phyloP scores from a whole-genome alignment of 106 monocot genomes.

The Dendrobium officinale region DNA sequence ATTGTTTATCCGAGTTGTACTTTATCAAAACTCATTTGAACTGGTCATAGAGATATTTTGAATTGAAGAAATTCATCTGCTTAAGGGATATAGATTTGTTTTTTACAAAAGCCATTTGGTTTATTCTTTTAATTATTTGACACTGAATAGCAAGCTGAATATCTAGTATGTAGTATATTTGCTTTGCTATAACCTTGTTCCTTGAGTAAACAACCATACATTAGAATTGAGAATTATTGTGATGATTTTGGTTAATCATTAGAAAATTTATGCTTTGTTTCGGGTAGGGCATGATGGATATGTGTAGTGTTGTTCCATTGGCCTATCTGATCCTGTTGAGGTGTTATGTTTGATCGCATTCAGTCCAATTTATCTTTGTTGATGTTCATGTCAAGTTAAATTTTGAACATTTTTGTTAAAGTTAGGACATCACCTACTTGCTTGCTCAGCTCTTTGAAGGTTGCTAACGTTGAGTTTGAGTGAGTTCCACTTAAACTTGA shows the following conservation, averaged over 20 bases:
- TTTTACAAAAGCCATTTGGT: neutral
- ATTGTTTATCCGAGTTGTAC: neutral
- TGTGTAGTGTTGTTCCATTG: neutral
- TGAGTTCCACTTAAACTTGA: neutral
- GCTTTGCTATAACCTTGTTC: neutral
- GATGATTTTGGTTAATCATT: neutral
- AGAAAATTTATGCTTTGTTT: neutral
- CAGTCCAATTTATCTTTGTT: neutral
- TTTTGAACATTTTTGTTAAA: neutral
- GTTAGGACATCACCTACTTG: neutral
- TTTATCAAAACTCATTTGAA: neutral
- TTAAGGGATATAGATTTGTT: neutral
- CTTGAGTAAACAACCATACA: neutral
- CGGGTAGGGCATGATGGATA: too few relatives aligned
- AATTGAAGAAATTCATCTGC: neutral
- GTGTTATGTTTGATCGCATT: neutral
- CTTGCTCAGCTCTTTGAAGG: neutral
- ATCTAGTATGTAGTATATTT: neutral
- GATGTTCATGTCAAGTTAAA: neutral
- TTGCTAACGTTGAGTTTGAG: neutral
- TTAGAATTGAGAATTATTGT: neutral
- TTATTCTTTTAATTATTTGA: neutral
- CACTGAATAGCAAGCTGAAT: neutral
- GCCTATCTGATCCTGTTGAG: neutral
- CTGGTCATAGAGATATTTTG: neutral